Conservation (phyloP, 2,329 filamentous ascomycete genomes). For the Graphiopsis chlorocephala region DNA sequence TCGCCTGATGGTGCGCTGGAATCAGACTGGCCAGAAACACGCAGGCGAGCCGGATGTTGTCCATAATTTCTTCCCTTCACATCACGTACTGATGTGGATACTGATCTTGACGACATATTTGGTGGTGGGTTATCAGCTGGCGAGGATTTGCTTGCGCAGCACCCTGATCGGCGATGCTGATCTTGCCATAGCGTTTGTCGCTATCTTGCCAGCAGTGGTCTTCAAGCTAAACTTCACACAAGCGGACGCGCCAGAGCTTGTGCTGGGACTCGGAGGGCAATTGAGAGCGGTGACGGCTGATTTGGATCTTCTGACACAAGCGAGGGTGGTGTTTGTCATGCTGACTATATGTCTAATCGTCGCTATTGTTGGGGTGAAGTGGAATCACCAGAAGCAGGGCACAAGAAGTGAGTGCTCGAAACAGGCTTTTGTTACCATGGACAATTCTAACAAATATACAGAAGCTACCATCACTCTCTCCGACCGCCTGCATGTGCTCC, state of each 20-base stretch:
- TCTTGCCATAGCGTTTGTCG: constrained; percentile 36
- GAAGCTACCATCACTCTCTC: constrained; percentile 23
- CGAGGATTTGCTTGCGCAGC: constrained; percentile 29
- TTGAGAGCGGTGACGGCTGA: constrained; percentile 28
- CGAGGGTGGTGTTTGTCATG: constrained; percentile 38
- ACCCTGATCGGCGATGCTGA: constrained; percentile 29
- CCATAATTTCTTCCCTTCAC: constrained; percentile 63
- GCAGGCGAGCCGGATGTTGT: constrained; percentile 87
- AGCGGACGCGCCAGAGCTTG: constrained; percentile 76
- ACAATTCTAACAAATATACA: neutral
- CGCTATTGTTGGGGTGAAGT: constrained; percentile 20
- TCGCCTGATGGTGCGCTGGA: constrained; percentile 76
- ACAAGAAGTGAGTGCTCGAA: neutral
- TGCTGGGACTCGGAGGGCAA: constrained; percentile 46
- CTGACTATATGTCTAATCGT: constrained; percentile 33
- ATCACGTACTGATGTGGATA: constrained; percentile 69
- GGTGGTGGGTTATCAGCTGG: constrained; percentile 52
- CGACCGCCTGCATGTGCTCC: constrained; percentile 58
- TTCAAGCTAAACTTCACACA: constrained; percentile 91
- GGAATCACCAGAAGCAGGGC: neutral
- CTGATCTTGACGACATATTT: constrained; percentile 69
- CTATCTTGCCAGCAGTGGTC: constrained; percentile 60
- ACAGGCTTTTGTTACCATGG: neutral
- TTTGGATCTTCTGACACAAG: constrained; percentile 36
- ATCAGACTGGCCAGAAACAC: constrained; percentile 95